Percentiles rank a stretch among this genome's conserved stretches.
Conservation (phyloP, 805 yeast genomes). For the Hermanozyma aechmeae region DNA sequence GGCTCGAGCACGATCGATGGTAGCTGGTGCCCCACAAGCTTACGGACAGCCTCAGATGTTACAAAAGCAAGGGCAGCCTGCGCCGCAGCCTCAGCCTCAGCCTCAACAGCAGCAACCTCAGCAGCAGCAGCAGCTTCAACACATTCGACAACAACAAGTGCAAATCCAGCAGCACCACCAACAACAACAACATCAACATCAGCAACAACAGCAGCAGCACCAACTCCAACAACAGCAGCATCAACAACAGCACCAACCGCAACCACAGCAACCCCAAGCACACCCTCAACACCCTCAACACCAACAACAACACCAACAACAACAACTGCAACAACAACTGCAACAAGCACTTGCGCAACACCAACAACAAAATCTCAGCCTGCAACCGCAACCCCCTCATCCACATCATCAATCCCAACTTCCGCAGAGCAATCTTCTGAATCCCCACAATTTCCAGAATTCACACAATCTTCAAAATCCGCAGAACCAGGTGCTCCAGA, state of each 20-base stretch:
- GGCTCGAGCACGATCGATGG: not conserved
- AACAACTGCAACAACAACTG: slow-evolving; percentile 1
- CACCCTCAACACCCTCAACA: slow-evolving; percentile 3
- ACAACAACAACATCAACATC: slow-evolving; percentile 2
- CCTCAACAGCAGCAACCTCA: not conserved
- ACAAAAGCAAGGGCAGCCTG: not conserved
- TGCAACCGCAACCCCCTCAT: slow-evolving; percentile 3
- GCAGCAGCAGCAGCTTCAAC: not conserved
- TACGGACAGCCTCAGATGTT: not conserved
- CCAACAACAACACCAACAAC: slow-evolving; percentile 1
- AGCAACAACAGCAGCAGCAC: slow-evolving; percentile 2
- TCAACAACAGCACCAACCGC: slow-evolving; percentile 1
- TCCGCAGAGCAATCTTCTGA: no score
- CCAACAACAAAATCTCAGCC: slow-evolving; percentile 2
- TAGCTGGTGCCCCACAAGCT: not conserved
- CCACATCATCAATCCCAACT: not conserved
- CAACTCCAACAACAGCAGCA: slow-evolving; percentile 1
- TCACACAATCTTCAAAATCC: no score
- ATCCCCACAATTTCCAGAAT: no score
- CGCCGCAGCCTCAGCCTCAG: slow-evolving; percentile 1
- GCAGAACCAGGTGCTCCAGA: no score
- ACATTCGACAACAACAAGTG: slow-evolving; percentile 2
- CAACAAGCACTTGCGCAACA: slow-evolving; percentile 3
- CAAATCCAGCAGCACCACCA: not conserved
- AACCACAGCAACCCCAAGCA: slow-evolving; percentile 1